Percentiles rank a stretch among this genome's conserved stretches.
Evolutionary conservation across 176 grass and related monocot species (phyloP).

Genomic region (Ensete glaucum): DNA sequence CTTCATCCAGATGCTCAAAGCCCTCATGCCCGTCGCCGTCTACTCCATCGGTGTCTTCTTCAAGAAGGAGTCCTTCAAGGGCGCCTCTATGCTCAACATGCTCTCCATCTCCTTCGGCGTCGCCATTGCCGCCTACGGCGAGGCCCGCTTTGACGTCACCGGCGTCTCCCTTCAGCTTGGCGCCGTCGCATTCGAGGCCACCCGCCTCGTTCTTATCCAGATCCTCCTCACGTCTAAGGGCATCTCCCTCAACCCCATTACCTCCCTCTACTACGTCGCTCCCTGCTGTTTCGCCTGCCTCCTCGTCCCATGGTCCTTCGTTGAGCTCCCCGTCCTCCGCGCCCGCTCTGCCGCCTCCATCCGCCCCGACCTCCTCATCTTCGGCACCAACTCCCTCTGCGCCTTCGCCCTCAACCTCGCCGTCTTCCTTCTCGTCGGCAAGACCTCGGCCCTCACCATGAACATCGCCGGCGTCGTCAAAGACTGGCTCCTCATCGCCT

Average conservation of each 20-base stretch:
- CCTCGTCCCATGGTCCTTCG: slow-evolving; percentile 65
- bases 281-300: slow-evolving; percentile 80
- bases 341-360: slow-evolving; percentile 24
- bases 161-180: slow-evolving; percentile 78
- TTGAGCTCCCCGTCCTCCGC: slow-evolving; percentile 69
- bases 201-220: slow-evolving; percentile 84
- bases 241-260: slow-evolving; percentile 93
- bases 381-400: slow-evolving; percentile 86
- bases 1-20: slow-evolving; percentile 99
- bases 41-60: slow-evolving; percentile 78
- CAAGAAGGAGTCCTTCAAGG: slow-evolving; percentile 69
- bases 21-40: slow-evolving; percentile 91
- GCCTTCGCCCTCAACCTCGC: slow-evolving; percentile 92
- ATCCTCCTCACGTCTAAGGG: slow-evolving; percentile 94
- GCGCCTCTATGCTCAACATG: slow-evolving; percentile 86
- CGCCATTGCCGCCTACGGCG: slow-evolving; percentile 89
- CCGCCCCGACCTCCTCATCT: slow-evolving; percentile 74
- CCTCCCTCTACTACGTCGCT: slow-evolving; percentile 83
- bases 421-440: slow-evolving; percentile 80
- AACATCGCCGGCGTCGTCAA: slow-evolving; percentile 90
- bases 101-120: slow-evolving; percentile 94
- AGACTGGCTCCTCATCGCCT: slow-evolving; percentile 92
- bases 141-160: slow-evolving; percentile 56
- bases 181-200: slow-evolving; percentile 79
- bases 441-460: slow-evolving; percentile 95